A percentile compares a stretch with the other conserved stretches of the same genome.
Conservation (phyloP, 176 grass and related monocot species). For the Poa pratensis region DNA sequence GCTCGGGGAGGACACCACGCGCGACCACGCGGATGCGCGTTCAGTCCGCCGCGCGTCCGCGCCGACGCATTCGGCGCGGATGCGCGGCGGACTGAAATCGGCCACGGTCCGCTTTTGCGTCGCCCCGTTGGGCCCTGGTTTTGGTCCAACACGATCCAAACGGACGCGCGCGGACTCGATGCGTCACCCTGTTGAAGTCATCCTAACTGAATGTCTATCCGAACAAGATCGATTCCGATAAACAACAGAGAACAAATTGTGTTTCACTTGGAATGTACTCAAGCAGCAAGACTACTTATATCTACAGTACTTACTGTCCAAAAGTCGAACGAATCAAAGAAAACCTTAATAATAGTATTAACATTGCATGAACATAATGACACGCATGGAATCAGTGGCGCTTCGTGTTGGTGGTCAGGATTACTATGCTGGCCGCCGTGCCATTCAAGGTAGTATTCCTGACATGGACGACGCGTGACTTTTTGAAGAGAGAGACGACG, state of each 20-base stretch:
- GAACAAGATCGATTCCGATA: not conserved
- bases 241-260: not conserved
- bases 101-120: no score
- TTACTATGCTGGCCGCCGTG: slow-evolving; percentile 46
- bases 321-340: slow-evolving; percentile 17
- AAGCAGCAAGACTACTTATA: not conserved
- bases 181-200: no score
- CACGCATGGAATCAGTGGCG: slow-evolving; percentile 28
- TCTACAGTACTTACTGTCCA: not conserved
- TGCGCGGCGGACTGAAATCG: no score
- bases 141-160: no score
- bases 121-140: no score
- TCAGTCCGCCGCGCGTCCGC: no score
- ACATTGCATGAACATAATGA: not conserved
- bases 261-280: not conserved
- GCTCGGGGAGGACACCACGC: no score
- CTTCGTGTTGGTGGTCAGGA: slow-evolving; percentile 46
- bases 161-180: no score
- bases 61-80: no score
- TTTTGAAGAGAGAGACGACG: slow-evolving; percentile 62
- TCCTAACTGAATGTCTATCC: not conserved
- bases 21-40: no score
- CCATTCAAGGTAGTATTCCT: slow-evolving; percentile 57
- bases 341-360: slow-evolving; percentile 12
- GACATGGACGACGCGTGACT: slow-evolving; percentile 52